Percentiles rank a stretch among this genome's conserved stretches.
phyloP scores from a whole-genome alignment of 306 rosid genomes.

The peach (Prunus persica) region DNA sequence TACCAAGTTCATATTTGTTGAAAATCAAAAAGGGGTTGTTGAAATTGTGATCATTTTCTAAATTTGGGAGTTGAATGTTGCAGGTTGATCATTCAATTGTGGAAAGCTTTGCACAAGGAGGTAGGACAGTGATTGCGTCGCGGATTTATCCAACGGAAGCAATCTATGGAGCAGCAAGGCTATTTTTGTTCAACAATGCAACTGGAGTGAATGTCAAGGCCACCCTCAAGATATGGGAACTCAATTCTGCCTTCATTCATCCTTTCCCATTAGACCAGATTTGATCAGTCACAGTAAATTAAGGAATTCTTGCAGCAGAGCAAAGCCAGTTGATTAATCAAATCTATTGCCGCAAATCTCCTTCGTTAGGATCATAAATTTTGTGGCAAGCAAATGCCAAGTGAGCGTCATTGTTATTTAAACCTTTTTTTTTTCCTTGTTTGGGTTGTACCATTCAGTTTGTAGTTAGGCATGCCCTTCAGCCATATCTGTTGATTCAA shows the following conservation, averaged over 20 bases:
- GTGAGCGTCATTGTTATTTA: not conserved
- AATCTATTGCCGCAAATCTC: too few relatives aligned
- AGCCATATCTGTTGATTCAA: not conserved
- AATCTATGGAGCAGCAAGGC: conserved; percentile 71
- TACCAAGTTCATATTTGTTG: not conserved
- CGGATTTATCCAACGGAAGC: conserved; percentile 86
- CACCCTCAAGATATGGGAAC: conserved; percentile 60
- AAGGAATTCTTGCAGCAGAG: not conserved
- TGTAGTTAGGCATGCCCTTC: not conserved
- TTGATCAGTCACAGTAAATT: not conserved
- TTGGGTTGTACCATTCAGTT: conserved; percentile 6
- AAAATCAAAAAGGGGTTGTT: too few relatives aligned
- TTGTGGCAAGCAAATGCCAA: not conserved
- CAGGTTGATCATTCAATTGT: conserved; percentile 87
- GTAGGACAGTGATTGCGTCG: conserved; percentile 69
- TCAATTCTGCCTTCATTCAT: conserved; percentile 73
- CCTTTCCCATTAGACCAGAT: conserved; percentile 54
- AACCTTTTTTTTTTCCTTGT: not conserved
- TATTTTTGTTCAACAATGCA: conserved; percentile 80
- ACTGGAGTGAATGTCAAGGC: conserved; percentile 61
- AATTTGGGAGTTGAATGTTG: not conserved
- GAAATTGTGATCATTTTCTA: not conserved
- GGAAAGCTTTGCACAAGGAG: conserved; percentile 84
- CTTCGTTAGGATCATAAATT: not conserved
- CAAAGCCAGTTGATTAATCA: not conserved